Percentiles rank a stretch among this genome's conserved stretches.
phyloP scores from a whole-genome alignment of 768 basidiomycete species.

The Tylopilus sp. region DNA sequence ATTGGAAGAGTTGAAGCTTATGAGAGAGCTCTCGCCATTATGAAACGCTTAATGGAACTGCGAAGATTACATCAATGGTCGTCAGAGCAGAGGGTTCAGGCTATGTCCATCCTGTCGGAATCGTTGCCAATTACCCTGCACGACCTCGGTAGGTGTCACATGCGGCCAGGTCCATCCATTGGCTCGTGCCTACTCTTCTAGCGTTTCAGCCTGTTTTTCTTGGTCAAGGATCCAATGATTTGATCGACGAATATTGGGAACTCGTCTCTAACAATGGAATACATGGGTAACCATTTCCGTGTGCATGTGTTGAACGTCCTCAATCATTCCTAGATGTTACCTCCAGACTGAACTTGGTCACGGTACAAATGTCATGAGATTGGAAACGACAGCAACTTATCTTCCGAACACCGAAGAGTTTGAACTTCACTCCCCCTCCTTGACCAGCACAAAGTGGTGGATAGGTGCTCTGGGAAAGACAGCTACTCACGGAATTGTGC shows the following conservation, averaged over 20 bases:
- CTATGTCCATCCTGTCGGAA: constrained; percentile 51
- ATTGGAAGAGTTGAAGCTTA: constrained; percentile 57
- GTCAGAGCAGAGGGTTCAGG: constrained; percentile 42
- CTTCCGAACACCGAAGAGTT: constrained; percentile 64
- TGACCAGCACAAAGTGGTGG: constrained; percentile 84
- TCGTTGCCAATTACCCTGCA: constrained; percentile 45
- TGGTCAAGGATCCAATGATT: constrained; percentile 54
- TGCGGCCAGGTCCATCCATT: constrained; percentile 25
- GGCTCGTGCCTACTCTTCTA: neutral
- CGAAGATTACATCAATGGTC: constrained; percentile 53
- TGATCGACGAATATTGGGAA: constrained; percentile 49
- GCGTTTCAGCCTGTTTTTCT: constrained; percentile 68
- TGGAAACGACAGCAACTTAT: constrained; percentile 79
- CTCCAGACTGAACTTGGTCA: constrained; percentile 79
- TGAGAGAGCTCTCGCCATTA: constrained; percentile 50
- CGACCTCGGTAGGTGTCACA: constrained; percentile 27
- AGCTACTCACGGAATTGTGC: constrained; percentile 71
- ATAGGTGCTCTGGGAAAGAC: constrained; percentile 69
- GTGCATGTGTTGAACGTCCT: neutral
- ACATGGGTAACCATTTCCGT: constrained; percentile 37
- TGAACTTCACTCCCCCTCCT: constrained; percentile 69
- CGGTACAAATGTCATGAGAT: constrained; percentile 62
- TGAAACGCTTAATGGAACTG: constrained; percentile 58
- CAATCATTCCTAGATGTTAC: constrained; percentile 46
- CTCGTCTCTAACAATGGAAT: constrained; percentile 55